Base-by-base conservation (phyloP, 1,284 basidiomycete species). In the Leccinum pallidistipes region DNA sequence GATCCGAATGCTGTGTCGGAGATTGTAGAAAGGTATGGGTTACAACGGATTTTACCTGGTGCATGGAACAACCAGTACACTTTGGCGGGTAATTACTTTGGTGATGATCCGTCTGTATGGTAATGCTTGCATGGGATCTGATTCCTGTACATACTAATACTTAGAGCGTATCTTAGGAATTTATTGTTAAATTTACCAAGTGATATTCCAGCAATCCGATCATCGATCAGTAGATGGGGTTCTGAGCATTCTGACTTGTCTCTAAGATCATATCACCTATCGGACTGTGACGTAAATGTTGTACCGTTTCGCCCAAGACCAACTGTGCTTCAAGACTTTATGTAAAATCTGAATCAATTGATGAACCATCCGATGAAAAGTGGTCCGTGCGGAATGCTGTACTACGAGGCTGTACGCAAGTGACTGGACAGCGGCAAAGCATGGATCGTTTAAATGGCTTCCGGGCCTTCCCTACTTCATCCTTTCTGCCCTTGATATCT, bases 1-100 rank as follows among this genome's bases (percentile, higher is more conserved):
- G 77, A 87, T 61, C 79, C 82, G 18, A 68, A 69, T 18, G 72
- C 69, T 11, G 76, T 88, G 2, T 66, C 68, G 2, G 71, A 76
- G 18, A 72, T 89, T 36, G 68, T 90, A 66, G 77, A 79, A 57
- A 75, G 76, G 55, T 86, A 81, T 70, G 73, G 76, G 11, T 69
- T 91, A 16, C 79, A 80, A 12, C 75, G 78, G 43, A 73, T 73
- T 31, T 62, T 82, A 31, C 72, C 77, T 57, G 71, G 68, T 8
- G 71, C 80, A n/a, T 83, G 80, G 80, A 76, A 84, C 65, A 71
- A 77, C 61, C 69, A 73, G 18, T 71, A 71, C 31, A 77, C 82
- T 1, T 75, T 90, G 32, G 76, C 73, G 21, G 88, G 86, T 6
- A 88, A 88, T 66, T 87, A 85, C 71, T 90, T 90, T 67, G 73